phyloP scores from a whole-genome alignment of 768 basidiomycete genomes.

The Tylopilus felleus region DNA sequence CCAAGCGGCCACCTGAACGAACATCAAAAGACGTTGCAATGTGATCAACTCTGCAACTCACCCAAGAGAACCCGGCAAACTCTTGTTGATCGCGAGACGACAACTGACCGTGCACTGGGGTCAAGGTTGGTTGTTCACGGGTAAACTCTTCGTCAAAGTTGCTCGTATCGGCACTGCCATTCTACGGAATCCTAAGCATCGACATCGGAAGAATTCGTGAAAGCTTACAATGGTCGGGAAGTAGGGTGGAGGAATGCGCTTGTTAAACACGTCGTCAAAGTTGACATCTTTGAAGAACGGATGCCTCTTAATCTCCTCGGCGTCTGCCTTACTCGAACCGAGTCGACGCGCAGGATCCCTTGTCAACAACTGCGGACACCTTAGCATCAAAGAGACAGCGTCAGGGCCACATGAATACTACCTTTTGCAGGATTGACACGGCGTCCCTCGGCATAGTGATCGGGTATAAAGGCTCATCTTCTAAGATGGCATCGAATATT shows the following conservation, averaged over 20 bases:
- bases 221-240: conserved; percentile 88
- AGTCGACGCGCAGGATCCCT: conserved; percentile 89
- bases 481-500: conserved; percentile 98
- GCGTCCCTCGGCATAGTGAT: conserved; percentile 99
- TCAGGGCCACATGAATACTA: conserved; percentile 27
- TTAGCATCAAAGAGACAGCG: conserved; percentile 3
- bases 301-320: conserved; percentile 95
- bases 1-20: conserved; percentile 44
- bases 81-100: conserved; percentile 89
- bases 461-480: conserved; percentile 97
- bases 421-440: conserved; percentile 93
- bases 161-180: conserved; percentile 81
- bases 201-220: not conserved
- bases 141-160: conserved; percentile 99
- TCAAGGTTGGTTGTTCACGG: conserved; percentile 92
- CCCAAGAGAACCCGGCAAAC: conserved; percentile 98
- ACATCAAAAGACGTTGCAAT: not conserved
- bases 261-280: conserved; percentile 96
- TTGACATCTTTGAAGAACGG: conserved; percentile 98
- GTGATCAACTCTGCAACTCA: conserved; percentile 25
- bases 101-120: conserved; percentile 93
- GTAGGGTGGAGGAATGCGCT: conserved; percentile 96
- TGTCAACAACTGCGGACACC: conserved; percentile 66
- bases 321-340: conserved; percentile 88
- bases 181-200: conserved; percentile 41